These are phyloP conservation scores for Alternaria arbusti DNA, from an alignment of 2,329 filamentous ascomycete species.

Conservation along the genomic window DNA sequence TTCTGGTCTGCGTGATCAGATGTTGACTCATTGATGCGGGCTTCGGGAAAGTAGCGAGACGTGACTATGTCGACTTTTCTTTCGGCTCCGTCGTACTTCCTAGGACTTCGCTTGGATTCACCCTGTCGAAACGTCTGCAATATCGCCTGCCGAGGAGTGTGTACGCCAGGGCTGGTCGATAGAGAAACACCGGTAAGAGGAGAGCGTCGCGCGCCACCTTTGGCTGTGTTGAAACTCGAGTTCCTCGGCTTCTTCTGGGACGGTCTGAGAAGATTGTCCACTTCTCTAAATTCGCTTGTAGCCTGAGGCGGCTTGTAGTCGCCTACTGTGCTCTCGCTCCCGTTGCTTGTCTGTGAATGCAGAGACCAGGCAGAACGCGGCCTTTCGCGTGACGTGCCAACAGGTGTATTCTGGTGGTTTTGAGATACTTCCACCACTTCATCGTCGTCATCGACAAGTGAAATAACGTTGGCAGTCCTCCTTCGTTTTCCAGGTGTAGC, in stretches of 20 bases:
- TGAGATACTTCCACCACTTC: background rate
- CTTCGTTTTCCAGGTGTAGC: constrained; percentile 22
- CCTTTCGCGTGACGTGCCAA: background rate
- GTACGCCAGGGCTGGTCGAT: background rate
- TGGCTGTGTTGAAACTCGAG: background rate
- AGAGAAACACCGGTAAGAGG: constrained; percentile 2
- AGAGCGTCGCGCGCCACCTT: background rate
- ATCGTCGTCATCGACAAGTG: constrained; percentile 21
- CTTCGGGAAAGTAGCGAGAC: constrained; percentile 21
- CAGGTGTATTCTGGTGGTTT: background rate
- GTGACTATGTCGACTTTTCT: background rate
- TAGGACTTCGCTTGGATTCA: background rate
- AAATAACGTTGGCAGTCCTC: constrained; percentile 24
- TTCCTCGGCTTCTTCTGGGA: constrained; percentile 19
- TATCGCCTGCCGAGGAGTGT: constrained; percentile 4
- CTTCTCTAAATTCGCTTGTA: constrained; percentile 26
- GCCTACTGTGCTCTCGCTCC: constrained; percentile 13
- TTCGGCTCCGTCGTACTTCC: background rate
- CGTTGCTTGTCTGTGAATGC: constrained; percentile 22
- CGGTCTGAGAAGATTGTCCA: constrained; percentile 11
- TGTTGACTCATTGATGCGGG: constrained; percentile 33
- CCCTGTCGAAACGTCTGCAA: constrained; percentile 23
- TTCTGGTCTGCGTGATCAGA: background rate
- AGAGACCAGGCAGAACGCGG: constrained; percentile 3
- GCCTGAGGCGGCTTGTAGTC: background rate